Percentiles rank a stretch among this genome's conserved stretches.
These are phyloP conservation scores for Didymellaceae sp. DNA, from an alignment of 2,329 filamentous ascomycete species.

Conservation along the genomic window DNA sequence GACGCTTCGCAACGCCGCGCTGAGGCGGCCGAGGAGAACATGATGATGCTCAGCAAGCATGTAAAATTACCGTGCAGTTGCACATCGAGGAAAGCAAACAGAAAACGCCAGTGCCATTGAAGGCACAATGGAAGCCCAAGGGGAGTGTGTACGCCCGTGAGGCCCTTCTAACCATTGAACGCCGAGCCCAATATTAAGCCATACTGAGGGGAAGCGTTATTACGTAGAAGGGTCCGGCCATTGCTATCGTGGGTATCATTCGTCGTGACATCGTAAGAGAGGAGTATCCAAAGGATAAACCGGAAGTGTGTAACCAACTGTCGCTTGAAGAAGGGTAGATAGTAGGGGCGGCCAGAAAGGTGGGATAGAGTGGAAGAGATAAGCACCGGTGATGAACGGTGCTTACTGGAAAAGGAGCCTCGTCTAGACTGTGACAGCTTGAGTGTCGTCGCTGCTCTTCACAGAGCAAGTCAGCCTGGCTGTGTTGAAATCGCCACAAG, in stretches of 20 bases:
- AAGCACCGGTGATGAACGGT: conserved; percentile 19
- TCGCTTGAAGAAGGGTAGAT: conserved; percentile 15
- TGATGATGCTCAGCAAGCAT: no score
- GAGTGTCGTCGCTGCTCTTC: neutral
- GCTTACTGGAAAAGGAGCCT: conserved; percentile 13
- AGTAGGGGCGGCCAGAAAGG: conserved; percentile 10
- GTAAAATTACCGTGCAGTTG: conserved; percentile 12
- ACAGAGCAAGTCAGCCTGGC: neutral
- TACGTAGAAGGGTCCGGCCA: conserved; percentile 33
- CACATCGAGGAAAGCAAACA: conserved; percentile 3
- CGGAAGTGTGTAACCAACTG: conserved; percentile 23
- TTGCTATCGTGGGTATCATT: conserved; percentile 47
- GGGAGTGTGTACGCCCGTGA: conserved; percentile 24
- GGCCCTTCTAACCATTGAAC: conserved; percentile 22
- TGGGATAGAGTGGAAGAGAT: conserved; percentile 17
- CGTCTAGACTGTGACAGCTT: neutral
- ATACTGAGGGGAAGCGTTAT: conserved; percentile 33
- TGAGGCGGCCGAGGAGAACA: no score
- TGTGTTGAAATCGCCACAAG: conserved; percentile 2
- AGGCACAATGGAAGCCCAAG: conserved; percentile 16
- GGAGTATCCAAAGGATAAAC: conserved; percentile 29
- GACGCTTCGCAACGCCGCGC: no score
- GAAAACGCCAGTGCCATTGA: conserved; percentile 21
- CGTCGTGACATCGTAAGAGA: conserved; percentile 44
- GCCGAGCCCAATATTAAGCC: conserved; percentile 26